Base-by-base conservation (phyloP, 1,284 basidiomycete species). In the Apiotrichum montevideense region DNA sequence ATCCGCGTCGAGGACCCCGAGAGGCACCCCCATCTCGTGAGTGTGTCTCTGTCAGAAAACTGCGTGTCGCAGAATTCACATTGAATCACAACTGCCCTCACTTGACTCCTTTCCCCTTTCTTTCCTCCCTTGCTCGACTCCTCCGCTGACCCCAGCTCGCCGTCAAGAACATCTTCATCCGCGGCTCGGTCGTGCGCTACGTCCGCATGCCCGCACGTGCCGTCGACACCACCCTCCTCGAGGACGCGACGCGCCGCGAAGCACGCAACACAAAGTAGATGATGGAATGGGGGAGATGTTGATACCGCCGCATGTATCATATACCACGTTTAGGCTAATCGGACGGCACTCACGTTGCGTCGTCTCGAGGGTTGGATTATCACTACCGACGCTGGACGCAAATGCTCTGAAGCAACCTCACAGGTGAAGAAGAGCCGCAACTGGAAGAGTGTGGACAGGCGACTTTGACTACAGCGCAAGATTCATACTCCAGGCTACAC, bases 91-190 rank as follows among this genome's bases (percentile, higher is more conserved):
- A 21, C 21, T 21, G 21, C 21, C 21, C 21, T 21, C 21, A 21
- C 21, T 21, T 21, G 21, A 21, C 21, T 21, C 21, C 21, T 21
- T 21, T 21, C 21, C 21, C 21, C 21, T 21, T 21, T 21, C 45
- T 37, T 46, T 52, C 61, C n/a, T 46, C n/a, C 63, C 61, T 50
- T 57, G 35, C 37, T 15, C 35, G 2, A 34, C 53, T 1, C 58
- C 37, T 32, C 41, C 8, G n/a, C 32, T 37, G 13, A 41, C 45
- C 32, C 15, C 68, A 98, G 95, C 91, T 97, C 85, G 93, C 96
- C 0, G 94, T 98, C 48, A 96, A 95, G 79, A 98, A 97, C 73
- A 95, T 92, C 72, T 99, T 98, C 75, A 98, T 98, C 68, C 87
- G 96, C 56, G 96, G 96, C 58, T 97, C 93, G 3, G 96, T 98